A percentile compares a stretch with the other conserved stretches of the same genome.
These are phyloP conservation scores for Fusarium avenaceum DNA, from an alignment of 2,329 filamentous ascomycete species.

Conservation along the genomic window DNA sequence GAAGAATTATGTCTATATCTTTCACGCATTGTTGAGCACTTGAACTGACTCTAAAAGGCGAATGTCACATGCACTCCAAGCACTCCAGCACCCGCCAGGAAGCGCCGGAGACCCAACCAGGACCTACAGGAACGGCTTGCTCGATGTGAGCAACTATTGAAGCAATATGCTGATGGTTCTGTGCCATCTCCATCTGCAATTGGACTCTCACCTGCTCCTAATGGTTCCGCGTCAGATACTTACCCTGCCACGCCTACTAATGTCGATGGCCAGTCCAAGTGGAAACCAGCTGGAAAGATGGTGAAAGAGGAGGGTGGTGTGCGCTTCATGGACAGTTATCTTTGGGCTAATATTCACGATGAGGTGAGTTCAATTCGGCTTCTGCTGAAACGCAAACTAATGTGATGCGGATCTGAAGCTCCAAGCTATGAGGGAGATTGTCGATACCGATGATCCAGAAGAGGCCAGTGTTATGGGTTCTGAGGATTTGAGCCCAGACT, in stretches of 20 bases:
- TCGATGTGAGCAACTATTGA: slow-evolving; percentile 70
- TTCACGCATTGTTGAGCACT: not conserved
- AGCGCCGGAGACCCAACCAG: slow-evolving; percentile 71
- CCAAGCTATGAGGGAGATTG: slow-evolving; percentile 70
- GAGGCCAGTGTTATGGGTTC: slow-evolving; percentile 64
- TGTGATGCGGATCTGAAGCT: slow-evolving; percentile 56
- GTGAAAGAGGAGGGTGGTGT: slow-evolving; percentile 67
- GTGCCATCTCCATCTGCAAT: slow-evolving; percentile 45
- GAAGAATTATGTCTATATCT: not conserved
- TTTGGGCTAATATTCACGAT: slow-evolving; percentile 68
- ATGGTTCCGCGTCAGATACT: slow-evolving; percentile 46
- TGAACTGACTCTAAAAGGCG: slow-evolving; percentile 57
- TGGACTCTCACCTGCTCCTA: slow-evolving; percentile 37
- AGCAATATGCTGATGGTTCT: slow-evolving; percentile 65
- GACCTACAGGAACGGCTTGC: slow-evolving; percentile 72
- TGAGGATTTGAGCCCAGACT: slow-evolving; percentile 65
- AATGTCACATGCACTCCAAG: slow-evolving; percentile 72
- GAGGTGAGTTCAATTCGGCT: slow-evolving; percentile 60
- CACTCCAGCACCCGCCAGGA: slow-evolving; percentile 70
- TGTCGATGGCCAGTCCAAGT: slow-evolving; percentile 53
- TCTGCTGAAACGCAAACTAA: slow-evolving; percentile 12
- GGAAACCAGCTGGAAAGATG: slow-evolving; percentile 66
- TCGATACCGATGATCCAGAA: slow-evolving; percentile 64
- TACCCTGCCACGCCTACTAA: slow-evolving; percentile 47
- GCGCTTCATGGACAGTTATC: slow-evolving; percentile 69